A percentile compares a stretch with the other conserved stretches of the same genome.
phyloP scores from a whole-genome alignment of 768 basidiomycete species.

The Infundibulicybe gibba region DNA sequence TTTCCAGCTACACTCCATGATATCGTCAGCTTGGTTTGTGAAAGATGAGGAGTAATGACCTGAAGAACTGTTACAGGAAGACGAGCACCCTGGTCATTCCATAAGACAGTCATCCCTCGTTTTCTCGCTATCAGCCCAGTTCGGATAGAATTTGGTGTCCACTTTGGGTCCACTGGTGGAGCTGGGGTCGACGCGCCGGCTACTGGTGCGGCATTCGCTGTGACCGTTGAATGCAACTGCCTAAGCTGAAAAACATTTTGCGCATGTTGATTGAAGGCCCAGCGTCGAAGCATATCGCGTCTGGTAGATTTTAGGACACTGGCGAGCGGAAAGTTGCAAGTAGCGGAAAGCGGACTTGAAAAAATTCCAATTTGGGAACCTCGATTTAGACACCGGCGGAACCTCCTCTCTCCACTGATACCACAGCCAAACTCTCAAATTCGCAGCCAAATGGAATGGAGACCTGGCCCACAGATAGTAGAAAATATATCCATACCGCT shows the following conservation, averaged over 20 bases:
- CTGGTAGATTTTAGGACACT: not conserved
- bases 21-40: conserved; percentile 7
- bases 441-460: conserved; percentile 64
- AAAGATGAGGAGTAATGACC: conserved; percentile 35
- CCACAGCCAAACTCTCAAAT: too few relatives aligned
- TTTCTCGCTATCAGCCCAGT: conserved; percentile 94
- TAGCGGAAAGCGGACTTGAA: conserved; percentile 20
- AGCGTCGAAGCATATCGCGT: conserved; percentile 46
- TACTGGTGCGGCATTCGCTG: conserved; percentile 24
- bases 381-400: too few relatives aligned
- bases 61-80: conserved; percentile 94
- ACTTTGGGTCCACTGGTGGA: conserved; percentile 42
- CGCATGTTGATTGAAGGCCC: conserved; percentile 38
- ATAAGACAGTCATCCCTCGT: conserved; percentile 92
- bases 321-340: not conserved
- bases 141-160: conserved; percentile 82
- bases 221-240: conserved; percentile 39
- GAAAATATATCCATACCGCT: conserved; percentile 16
- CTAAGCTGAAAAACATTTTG: conserved; percentile 27
- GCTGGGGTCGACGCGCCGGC: conserved; percentile 24
- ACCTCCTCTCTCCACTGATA: too few relatives aligned
- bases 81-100: conserved; percentile 85
- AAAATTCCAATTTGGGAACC: conserved; percentile 7
- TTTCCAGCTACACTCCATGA: conserved; percentile 57
- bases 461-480: conserved; percentile 61